phyloP scores from a whole-genome alignment of 345 rosid genomes.

The Aquilaria yunnanensis region DNA sequence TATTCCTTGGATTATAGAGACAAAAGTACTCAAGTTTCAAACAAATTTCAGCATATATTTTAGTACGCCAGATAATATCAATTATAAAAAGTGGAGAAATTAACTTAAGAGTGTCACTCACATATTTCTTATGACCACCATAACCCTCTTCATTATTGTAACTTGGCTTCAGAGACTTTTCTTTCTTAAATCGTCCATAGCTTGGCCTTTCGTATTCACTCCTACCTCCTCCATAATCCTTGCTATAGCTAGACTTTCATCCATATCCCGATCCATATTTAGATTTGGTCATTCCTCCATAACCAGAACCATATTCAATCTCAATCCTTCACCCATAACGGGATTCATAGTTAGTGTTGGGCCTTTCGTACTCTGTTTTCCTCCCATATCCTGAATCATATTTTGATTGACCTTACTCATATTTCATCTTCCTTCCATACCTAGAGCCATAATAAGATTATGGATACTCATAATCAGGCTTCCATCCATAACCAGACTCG shows the following conservation, averaged over 20 bases:
- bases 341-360: constrained; percentile 28
- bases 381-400: constrained; percentile 37
- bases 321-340: constrained; percentile 17
- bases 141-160: constrained; percentile 55
- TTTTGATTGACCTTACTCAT: constrained; percentile 13
- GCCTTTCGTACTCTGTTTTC: constrained; percentile 24
- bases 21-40: too few species aligned
- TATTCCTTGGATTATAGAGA: too few species aligned
- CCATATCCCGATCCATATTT: constrained; percentile 30
- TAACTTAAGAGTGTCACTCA: constrained; percentile 22
- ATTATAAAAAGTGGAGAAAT: neutral
- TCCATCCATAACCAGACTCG: constrained; percentile 36
- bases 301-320: constrained; percentile 19
- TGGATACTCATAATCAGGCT: constrained; percentile 20
- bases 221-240: constrained; percentile 19
- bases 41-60: too few species aligned
- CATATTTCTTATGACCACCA: constrained; percentile 90
- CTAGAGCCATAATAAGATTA: constrained; percentile 36
- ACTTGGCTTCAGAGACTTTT: constrained; percentile 28
- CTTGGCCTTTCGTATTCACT: constrained; percentile 23
- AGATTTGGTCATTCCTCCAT: constrained; percentile 17
- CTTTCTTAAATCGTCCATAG: constrained; percentile 35
- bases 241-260: constrained; percentile 19
- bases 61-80: neutral
- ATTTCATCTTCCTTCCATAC: constrained; percentile 24